Evolutionary conservation across 305 asterid genomes (phyloP).

Genomic region (Fraxinus xanthoxyloides): DNA sequence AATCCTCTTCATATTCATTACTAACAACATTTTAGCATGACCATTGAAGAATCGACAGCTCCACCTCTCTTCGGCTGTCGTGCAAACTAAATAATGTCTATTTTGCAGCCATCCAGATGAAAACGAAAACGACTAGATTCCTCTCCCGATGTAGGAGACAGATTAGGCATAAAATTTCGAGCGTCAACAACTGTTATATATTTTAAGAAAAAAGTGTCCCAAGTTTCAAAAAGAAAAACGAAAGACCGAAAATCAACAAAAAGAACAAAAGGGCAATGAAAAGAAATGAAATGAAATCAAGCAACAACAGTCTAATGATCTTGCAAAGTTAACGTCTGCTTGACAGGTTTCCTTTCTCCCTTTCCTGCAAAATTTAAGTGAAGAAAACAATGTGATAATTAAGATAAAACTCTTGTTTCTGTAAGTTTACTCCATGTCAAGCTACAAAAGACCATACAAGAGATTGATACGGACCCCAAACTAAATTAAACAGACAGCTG

Average conservation of each 20-base stretch:
- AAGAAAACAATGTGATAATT: background rate
- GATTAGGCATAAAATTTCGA: background rate
- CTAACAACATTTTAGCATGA: background rate
- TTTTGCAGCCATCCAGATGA: background rate
- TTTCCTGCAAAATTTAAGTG: slow-evolving; percentile 21
- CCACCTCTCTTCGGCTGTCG: background rate
- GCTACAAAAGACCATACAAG: background rate
- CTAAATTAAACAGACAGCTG: background rate
- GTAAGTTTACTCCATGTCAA: background rate
- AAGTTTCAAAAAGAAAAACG: background rate
- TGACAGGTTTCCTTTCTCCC: slow-evolving; percentile 15
- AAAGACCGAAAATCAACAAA: background rate
- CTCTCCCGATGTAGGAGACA: background rate
- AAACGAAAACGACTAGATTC: background rate
- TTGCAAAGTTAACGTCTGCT: slow-evolving; percentile 11
- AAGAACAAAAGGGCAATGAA: background rate
- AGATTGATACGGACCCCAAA: background rate
- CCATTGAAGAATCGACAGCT: background rate
- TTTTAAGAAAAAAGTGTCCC: background rate
- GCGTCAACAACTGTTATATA: background rate
- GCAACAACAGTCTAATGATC: slow-evolving; percentile 1
- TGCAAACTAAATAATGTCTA: background rate
- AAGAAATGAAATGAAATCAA: background rate
- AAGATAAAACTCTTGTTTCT: background rate
- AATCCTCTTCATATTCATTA: background rate